Evolutionary conservation across 768 basidiomycete species (phyloP).

Genomic region (Rhodotorula kratochvilovae): DNA sequence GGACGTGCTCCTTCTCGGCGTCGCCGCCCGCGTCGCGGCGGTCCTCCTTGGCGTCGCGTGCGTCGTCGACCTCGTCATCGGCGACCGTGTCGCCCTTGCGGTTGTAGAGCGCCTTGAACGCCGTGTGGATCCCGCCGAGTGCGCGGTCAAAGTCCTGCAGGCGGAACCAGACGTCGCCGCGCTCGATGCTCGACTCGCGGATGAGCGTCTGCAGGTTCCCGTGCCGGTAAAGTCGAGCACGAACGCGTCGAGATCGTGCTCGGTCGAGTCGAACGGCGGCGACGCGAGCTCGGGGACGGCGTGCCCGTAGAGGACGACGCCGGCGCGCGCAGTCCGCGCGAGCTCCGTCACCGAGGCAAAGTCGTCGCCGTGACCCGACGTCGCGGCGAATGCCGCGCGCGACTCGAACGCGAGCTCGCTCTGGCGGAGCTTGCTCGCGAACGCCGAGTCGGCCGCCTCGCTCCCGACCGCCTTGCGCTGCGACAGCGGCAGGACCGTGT

Average conservation of each 20-base stretch:
- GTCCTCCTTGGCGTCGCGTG: constrained; percentile 27
- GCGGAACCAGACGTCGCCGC: constrained; percentile 55
- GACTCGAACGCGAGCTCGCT: constrained; percentile 51
- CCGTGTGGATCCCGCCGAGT: constrained; percentile 45
- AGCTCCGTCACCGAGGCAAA: constrained; percentile 58
- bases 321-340: constrained; percentile 54
- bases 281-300: constrained; percentile 54
- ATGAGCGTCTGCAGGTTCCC: constrained; percentile 52
- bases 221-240: constrained; percentile 64
- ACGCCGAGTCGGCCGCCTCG: constrained; percentile 41
- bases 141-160: constrained; percentile 52
- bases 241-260: constrained; percentile 58
- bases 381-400: constrained; percentile 64
- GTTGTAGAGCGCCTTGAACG: constrained; percentile 25
- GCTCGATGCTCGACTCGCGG: constrained; percentile 47
- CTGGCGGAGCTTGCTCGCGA: constrained; percentile 50
- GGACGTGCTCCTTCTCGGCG: constrained; percentile 32
- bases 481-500: constrained; percentile 57
- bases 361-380: constrained; percentile 61
- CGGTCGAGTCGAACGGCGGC: constrained; percentile 27
- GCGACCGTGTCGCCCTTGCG: constrained; percentile 14
- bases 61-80: constrained; percentile 27
- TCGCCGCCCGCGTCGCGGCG: constrained; percentile 40
- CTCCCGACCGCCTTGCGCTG: constrained; percentile 41
- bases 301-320: constrained; percentile 59